Evolutionary conservation across 2,329 filamentous ascomycete genomes (phyloP).

Genomic region (Fusarium sp.): DNA sequence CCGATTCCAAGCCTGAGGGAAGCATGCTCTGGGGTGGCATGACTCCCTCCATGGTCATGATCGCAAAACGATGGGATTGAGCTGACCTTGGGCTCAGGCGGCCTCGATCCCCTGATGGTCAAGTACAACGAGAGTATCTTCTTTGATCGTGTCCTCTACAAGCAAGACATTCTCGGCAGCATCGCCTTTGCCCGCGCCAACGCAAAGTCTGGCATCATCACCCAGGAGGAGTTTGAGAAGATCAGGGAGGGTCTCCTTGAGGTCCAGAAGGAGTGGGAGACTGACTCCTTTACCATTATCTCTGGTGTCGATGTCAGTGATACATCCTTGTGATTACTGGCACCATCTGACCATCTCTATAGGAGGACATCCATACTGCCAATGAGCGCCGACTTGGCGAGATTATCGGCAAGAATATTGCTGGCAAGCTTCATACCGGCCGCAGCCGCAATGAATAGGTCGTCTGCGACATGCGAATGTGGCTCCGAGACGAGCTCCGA

Average conservation of each 20-base stretch:
- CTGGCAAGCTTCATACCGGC: slow-evolving; percentile 78
- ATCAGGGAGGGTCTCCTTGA: slow-evolving; percentile 78
- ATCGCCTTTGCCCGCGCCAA: slow-evolving; percentile 89
- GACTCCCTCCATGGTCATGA: slow-evolving; percentile 18
- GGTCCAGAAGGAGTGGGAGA: slow-evolving; percentile 67
- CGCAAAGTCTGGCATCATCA: slow-evolving; percentile 79
- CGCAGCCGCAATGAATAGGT: slow-evolving; percentile 80
- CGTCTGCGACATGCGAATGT: slow-evolving; percentile 79
- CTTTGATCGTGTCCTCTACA: slow-evolving; percentile 83
- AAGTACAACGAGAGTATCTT: slow-evolving; percentile 86
- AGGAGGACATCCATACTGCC: slow-evolving; percentile 61
- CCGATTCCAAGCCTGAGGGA: slow-evolving; percentile 45
- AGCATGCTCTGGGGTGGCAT: slow-evolving; percentile 60
- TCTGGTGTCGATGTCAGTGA: slow-evolving; percentile 60
- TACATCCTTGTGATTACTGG: too few species aligned
- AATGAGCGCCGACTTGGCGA: slow-evolving; percentile 71
- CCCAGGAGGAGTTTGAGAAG: slow-evolving; percentile 76
- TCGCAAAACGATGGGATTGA: neutral
- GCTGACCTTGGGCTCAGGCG: slow-evolving; percentile 64
- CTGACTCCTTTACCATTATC: slow-evolving; percentile 62
- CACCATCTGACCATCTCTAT: neutral
- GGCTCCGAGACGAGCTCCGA: slow-evolving; percentile 54
- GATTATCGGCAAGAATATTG: slow-evolving; percentile 76
- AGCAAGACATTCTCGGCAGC: slow-evolving; percentile 82
- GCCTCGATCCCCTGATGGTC: slow-evolving; percentile 84